Percentiles rank a stretch among this genome's conserved stretches.
phyloP scores from a whole-genome alignment of 2,329 filamentous ascomycete genomes.

The Ophiostoma angusticollis region DNA sequence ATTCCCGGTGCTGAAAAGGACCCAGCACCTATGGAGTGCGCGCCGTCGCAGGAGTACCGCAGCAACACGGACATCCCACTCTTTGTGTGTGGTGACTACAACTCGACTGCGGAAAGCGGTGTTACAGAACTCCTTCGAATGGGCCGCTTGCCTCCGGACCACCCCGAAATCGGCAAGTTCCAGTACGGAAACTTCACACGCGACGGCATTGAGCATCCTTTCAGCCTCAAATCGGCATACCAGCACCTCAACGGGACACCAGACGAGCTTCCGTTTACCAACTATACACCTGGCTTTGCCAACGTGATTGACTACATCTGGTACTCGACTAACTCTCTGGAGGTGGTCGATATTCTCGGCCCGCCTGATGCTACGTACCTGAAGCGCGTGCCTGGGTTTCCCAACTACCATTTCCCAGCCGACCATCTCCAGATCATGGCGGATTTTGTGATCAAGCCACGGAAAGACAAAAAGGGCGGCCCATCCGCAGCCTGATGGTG shows the following conservation, averaged over 20 bases:
- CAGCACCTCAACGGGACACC: constrained; percentile 67
- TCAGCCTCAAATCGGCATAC: constrained; percentile 86
- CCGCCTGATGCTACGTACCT: constrained; percentile 79
- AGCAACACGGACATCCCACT: constrained; percentile 80
- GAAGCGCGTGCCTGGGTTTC: constrained; percentile 78
- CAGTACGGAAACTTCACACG: constrained; percentile 90
- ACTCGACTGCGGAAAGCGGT: constrained; percentile 74
- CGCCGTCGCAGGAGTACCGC: constrained; percentile 75
- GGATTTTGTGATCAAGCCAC: constrained; percentile 77
- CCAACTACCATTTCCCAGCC: constrained; percentile 86
- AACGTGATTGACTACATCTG: constrained; percentile 95
- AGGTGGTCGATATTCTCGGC: constrained; percentile 72
- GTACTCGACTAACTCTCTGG: constrained; percentile 85
- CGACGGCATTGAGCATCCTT: constrained; percentile 87
- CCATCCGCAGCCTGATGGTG: not conserved
- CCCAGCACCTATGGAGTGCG: constrained; percentile 48
- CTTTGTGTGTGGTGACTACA: constrained; percentile 90
- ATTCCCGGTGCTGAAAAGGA: constrained; percentile 27
- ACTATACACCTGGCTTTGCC: constrained; percentile 88
- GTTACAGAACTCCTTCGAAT: constrained; percentile 82
- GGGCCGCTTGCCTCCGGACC: constrained; percentile 64
- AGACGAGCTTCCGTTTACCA: constrained; percentile 83
- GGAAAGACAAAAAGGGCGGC: constrained; percentile 60
- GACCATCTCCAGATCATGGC: constrained; percentile 85
- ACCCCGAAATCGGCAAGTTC: constrained; percentile 65